Percentiles rank a stretch among this genome's conserved stretches.
Conservation (phyloP, 495 filamentous ascomycete species). For the Aspergillus sclerotiicarbonarius region DNA sequence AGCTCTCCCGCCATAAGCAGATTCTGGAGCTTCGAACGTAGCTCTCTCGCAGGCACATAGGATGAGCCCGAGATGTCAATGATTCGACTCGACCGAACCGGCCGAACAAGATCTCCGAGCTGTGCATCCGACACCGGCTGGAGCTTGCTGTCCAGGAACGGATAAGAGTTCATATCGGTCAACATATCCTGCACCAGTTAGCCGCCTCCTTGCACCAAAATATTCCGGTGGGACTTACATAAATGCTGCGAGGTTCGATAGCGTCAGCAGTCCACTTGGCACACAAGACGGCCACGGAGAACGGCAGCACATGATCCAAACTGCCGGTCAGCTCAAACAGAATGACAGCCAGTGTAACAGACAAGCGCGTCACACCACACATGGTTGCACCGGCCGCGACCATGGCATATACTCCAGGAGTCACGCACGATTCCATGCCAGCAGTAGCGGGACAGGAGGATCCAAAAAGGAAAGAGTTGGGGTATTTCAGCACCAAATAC, state of each 20-base stretch:
- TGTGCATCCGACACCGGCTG: slow-evolving; percentile 83
- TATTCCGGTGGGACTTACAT: slow-evolving; percentile 51
- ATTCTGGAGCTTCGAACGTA: slow-evolving; percentile 76
- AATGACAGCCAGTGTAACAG: slow-evolving; percentile 92
- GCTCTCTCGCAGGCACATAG: slow-evolving; percentile 67
- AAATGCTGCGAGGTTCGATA: slow-evolving; percentile 91
- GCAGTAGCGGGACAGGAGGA: slow-evolving; percentile 63
- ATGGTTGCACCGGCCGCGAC: slow-evolving; percentile 95
- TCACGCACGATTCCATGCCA: slow-evolving; percentile 80
- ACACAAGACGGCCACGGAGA: slow-evolving; percentile 87
- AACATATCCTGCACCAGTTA: slow-evolving; percentile 66
- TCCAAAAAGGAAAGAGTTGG: slow-evolving; percentile 66
- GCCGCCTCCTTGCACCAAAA: not conserved
- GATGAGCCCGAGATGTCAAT: slow-evolving; percentile 86
- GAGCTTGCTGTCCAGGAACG: slow-evolving; percentile 90
- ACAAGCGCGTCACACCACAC: slow-evolving; percentile 94
- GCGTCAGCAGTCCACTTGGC: slow-evolving; percentile 98
- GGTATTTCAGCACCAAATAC: slow-evolving; percentile 72
- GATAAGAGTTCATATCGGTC: slow-evolving; percentile 96
- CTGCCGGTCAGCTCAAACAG: slow-evolving; percentile 94
- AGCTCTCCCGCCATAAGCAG: slow-evolving; percentile 85
- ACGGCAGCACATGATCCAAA: slow-evolving; percentile 90
- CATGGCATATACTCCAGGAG: slow-evolving; percentile 92
- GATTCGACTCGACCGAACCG: slow-evolving; percentile 66
- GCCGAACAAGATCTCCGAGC: slow-evolving; percentile 80